A percentile compares a stretch with the other conserved stretches of the same genome.
These are phyloP conservation scores for Chloranthus sessilifolius DNA, from an alignment of 164 flowering plant species.

Conservation along the genomic window DNA sequence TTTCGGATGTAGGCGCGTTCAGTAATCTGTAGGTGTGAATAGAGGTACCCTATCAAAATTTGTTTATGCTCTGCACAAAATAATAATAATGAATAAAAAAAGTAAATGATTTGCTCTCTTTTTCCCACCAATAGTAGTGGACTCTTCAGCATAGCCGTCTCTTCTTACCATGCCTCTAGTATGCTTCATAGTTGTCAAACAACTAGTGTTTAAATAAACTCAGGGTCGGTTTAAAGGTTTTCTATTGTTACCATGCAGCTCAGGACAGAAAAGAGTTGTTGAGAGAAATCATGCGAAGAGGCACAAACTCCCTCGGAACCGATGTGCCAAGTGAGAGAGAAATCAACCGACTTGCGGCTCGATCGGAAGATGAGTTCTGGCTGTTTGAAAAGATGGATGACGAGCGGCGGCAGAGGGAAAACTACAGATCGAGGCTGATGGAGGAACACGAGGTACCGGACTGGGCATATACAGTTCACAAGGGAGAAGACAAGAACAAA, in stretches of 20 bases:
- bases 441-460: constrained; percentile 97
- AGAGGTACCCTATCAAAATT: too few species aligned
- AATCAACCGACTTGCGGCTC: constrained; percentile 90
- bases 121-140: too few species aligned
- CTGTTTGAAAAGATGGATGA: constrained; percentile 97
- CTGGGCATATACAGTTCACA: constrained; percentile 65
- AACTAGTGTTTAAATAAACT: too few species aligned
- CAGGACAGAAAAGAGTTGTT: constrained; percentile 88
- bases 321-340: constrained; percentile 99
- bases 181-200: too few species aligned
- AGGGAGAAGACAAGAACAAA: constrained; percentile 33
- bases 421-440: constrained; percentile 84
- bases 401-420: constrained; percentile 78
- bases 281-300: constrained; percentile 89
- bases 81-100: too few species aligned
- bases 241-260: constrained; percentile 50
- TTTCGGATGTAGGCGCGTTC: too few species aligned
- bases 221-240: too few species aligned
- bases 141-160: too few species aligned
- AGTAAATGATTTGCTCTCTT: too few species aligned
- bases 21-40: too few species aligned
- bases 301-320: constrained; percentile 81
- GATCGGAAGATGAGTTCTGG: constrained; percentile 89
- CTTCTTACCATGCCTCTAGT: too few species aligned
- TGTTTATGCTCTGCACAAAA: too few species aligned